Conservation (phyloP, 169 alveolate genomes). For the Plasmodium knowlesi region DNA sequence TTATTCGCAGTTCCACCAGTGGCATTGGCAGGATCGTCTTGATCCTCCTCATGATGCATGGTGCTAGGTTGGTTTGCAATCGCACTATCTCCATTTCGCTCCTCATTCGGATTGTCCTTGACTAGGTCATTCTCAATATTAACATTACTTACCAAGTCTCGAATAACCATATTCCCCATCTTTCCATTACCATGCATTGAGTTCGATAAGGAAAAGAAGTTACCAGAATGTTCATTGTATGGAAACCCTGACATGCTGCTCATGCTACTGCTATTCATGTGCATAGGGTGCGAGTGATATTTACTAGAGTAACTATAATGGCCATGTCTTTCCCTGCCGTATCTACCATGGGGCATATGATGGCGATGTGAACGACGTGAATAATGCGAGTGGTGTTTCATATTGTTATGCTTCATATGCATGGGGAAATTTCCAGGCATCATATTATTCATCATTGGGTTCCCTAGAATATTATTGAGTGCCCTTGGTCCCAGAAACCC, state of each 20-base stretch:
- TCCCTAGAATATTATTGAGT: constrained; percentile 11
- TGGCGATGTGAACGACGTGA: constrained; percentile 24
- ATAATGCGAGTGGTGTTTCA: constrained; percentile 8
- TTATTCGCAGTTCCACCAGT: background rate
- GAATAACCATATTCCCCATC: background rate
- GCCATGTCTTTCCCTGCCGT: constrained; percentile 33
- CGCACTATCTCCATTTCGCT: background rate
- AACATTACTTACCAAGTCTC: background rate
- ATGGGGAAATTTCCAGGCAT: constrained; percentile 40
- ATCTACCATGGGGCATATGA: constrained; percentile 33
- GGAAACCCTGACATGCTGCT: background rate
- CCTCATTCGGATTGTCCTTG: background rate
- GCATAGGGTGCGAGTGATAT: constrained; percentile 10
- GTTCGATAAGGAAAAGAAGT: background rate
- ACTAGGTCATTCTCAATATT: background rate
- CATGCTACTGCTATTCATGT: background rate
- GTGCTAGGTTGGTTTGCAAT: background rate
- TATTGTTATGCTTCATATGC: constrained; percentile 27
- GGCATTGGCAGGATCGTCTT: background rate
- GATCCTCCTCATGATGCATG: background rate
- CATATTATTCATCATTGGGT: constrained; percentile 67
- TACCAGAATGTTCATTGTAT: background rate
- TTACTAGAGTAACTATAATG: constrained; percentile 12
- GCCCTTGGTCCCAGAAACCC: constrained; percentile 37
- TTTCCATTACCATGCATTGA: background rate